Evolutionary conservation across 441 rosid genomes (phyloP).

Genomic region (Corymbia citriodora): DNA sequence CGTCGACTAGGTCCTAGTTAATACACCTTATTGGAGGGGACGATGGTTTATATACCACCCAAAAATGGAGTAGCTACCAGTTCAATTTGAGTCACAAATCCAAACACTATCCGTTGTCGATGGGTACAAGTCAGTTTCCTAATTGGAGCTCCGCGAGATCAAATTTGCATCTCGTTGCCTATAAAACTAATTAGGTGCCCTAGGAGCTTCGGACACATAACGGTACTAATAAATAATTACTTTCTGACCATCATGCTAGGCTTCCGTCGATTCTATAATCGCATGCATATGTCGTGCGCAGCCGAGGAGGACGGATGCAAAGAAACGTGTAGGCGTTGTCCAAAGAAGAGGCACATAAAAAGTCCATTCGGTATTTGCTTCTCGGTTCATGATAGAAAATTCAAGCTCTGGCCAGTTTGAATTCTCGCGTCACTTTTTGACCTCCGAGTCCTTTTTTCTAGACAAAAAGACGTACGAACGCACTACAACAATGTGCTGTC

Average conservation of each 20-base stretch:
- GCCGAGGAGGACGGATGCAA: not conserved
- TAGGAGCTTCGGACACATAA: not conserved
- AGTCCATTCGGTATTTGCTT: not conserved
- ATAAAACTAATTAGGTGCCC: not conserved
- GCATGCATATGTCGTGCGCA: not conserved
- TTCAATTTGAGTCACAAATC: not conserved
- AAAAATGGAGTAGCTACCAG: not conserved
- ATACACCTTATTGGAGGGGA: not conserved
- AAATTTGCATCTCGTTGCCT: not conserved
- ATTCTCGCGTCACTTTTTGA: not conserved
- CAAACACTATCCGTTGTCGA: no score
- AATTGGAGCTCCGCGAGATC: not conserved
- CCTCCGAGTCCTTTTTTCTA: not conserved
- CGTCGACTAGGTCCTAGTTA: no score
- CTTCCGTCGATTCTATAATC: not conserved
- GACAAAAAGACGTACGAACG: not conserved
- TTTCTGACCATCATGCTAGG: not conserved
- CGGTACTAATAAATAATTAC: not conserved
- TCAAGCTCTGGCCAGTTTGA: not conserved
- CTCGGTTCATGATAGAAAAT: not conserved
- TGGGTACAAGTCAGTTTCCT: not conserved
- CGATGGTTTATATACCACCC: not conserved
- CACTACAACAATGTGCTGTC: not conserved
- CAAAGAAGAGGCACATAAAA: not conserved
- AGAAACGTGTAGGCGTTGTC: not conserved